Base-by-base conservation (phyloP, 2,329 filamentous ascomycete genomes). In the Aspergillus amoenus region DNA sequence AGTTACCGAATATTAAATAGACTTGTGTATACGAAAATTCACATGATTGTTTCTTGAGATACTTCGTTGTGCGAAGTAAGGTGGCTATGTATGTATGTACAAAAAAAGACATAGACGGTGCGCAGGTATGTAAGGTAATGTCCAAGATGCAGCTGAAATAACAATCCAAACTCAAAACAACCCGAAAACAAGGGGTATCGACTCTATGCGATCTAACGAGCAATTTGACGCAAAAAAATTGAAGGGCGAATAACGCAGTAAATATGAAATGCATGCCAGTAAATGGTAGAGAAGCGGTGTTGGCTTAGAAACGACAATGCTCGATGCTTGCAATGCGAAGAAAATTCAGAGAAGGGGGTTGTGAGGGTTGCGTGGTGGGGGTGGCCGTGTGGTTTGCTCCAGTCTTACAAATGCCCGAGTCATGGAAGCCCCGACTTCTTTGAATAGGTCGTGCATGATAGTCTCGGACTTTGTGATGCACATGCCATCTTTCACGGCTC, bases 361-460 rank as follows among this genome's bases (percentile, higher is more conserved):
- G 22, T 24, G n/a, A 42, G 50, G n/a, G 21, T 21, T 21, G 21
- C 21, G 21, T 21, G 21, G 21, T 21, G 21, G 21, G 43, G 17
- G 40, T 9, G 42, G 3, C 6, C 27, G 43, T 9, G 54, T 50
- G 44, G 21, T 58, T 48, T 62, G 50, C 21, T 61, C 59, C 30
- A 64, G 54, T 52, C 55, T 58, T 41, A 60, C 27, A 22, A 64
- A 57, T 2, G 61, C 61, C 27, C 54, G 53, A 11, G 60, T 55
- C 42, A 64, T 51, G 7, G 61, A 56, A 40, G 56, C 48, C 40
- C 60, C 61, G 21, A 64, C 56, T 37, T 64, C 61, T 37, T 61
- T 57, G 17, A 64, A 61, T 6, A 64, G 53, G 18, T 64, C 60
- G 24, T 59, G 57, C 55, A 64, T 59, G 39, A 64, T 61, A 7